Evolutionary conservation across 495 filamentous ascomycete species (phyloP), one percentile per base, ranked within the genome.

Genomic region (Bacidia gigantensis): DNA sequence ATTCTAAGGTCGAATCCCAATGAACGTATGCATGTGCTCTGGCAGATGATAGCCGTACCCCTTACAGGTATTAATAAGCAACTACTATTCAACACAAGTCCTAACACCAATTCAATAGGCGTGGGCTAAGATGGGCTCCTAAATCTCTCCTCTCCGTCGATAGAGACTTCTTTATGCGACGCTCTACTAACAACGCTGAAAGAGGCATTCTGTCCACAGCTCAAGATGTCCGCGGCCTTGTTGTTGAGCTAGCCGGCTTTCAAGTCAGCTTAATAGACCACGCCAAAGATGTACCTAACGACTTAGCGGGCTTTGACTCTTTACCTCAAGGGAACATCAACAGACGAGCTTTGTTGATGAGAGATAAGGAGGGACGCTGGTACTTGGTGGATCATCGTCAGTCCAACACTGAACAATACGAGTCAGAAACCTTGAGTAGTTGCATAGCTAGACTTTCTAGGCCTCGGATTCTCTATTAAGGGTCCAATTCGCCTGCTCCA

Each of bases 1-100:
- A 59, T 65, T 35, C 46, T 63, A n/a, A 43, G 22, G 23, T 55
- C 46, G n/a, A 17, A 49, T 43, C 22, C 53, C 39, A n/a, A 26
- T 9, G 23, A 55, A 29, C 53, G 53, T 42, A 55, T 55, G 53
- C 29, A 46, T 11, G 10, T 21, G 11, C 53, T 55, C 35, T 55
- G 53, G 53, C 32, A 22, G 20, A 55, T 43, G 26, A 26, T 55
- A 41, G 45, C 11, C 32, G 26, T 11, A 3, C 50, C 53, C 21
- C 18, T 32, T 17, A 10, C n/a, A 17, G 53, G 53, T 14, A 50
- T 55, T 14, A 14, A 50, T 11, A 51, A 41, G 42, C 21, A 43
- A 11, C 20, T 55, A 29, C 10, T 50, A 1, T 55, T 55, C 20
- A 46, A 55, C 47, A 26, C 42, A 24, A 24, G 53, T 50, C 39